Evolutionary conservation across 1,284 basidiomycete species (phyloP).

Genomic region (Cystobasidium pallidum): DNA sequence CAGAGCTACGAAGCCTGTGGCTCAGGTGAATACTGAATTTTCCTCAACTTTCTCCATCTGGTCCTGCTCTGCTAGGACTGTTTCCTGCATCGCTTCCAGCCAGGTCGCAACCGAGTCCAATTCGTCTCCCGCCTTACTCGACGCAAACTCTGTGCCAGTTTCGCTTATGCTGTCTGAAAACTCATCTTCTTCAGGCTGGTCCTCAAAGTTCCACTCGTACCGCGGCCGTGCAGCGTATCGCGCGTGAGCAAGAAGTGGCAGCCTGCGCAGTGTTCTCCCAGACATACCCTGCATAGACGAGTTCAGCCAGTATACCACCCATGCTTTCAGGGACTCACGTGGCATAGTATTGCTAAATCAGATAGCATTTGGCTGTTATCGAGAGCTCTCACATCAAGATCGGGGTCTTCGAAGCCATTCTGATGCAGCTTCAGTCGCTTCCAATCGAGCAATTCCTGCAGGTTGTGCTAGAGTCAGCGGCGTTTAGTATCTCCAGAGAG

Average conservation of each 20-base stretch:
- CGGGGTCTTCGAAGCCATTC: constrained; percentile 25
- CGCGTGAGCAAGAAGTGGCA: constrained; percentile 89
- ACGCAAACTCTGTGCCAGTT: not conserved
- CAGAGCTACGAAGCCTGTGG: no score
- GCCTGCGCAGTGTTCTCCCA: constrained; percentile 80
- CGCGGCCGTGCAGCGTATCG: constrained; percentile 64
- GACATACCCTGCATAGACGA: constrained; percentile 68
- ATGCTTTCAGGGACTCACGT: constrained; percentile 61
- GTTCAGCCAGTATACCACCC: not conserved
- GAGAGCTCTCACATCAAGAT: not conserved
- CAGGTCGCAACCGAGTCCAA: constrained; percentile 63
- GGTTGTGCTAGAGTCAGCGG: constrained; percentile 34
- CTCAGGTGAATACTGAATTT: not conserved
- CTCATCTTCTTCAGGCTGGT: not conserved
- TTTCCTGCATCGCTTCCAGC: constrained; percentile 75
- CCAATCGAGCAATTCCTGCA: constrained; percentile 32
- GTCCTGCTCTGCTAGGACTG: constrained; percentile 61
- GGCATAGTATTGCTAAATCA: constrained; percentile 70
- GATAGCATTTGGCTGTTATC: constrained; percentile 66
- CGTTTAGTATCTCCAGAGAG: constrained; percentile 61
- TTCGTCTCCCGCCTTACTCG: constrained; percentile 56
- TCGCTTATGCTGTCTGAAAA: not conserved
- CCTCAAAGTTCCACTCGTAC: not conserved
- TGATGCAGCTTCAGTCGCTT: constrained; percentile 27
- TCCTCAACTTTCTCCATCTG: constrained; percentile 46